Conservation (phyloP, 768 basidiomycete species). For the Clathrus columnatus region DNA sequence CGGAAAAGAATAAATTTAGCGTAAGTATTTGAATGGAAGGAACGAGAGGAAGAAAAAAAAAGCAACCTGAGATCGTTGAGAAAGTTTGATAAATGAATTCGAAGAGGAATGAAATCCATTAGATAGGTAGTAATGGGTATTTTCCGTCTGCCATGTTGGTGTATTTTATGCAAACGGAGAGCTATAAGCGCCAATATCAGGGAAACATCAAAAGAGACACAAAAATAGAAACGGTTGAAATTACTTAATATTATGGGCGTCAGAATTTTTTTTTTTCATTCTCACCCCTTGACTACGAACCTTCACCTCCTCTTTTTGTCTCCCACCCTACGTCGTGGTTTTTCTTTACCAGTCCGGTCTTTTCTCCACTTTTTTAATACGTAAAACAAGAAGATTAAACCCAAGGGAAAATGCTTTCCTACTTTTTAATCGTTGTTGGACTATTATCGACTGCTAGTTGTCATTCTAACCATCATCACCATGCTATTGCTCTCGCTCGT, state of each 20-base stretch:
- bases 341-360: neutral
- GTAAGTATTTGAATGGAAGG: neutral
- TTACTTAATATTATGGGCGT: no score
- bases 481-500: neutral
- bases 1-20: neutral
- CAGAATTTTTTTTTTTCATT: no score
- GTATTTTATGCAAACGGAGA: neutral
- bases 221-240: no score
- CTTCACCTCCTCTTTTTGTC: no score
- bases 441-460: neutral
- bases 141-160: neutral
- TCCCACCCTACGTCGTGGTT: neutral
- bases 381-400: neutral
- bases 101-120: neutral
- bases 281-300: no score
- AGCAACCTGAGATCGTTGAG: neutral
- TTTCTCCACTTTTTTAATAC: neutral
- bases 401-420: neutral
- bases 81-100: neutral
- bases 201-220: no score
- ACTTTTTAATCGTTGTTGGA: neutral
- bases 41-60: slow-evolving; percentile 15
- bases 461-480: neutral
- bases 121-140: neutral
- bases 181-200: no score